phyloP scores from a whole-genome alignment of 768 basidiomycete species.

The Mycena chlorophos region DNA sequence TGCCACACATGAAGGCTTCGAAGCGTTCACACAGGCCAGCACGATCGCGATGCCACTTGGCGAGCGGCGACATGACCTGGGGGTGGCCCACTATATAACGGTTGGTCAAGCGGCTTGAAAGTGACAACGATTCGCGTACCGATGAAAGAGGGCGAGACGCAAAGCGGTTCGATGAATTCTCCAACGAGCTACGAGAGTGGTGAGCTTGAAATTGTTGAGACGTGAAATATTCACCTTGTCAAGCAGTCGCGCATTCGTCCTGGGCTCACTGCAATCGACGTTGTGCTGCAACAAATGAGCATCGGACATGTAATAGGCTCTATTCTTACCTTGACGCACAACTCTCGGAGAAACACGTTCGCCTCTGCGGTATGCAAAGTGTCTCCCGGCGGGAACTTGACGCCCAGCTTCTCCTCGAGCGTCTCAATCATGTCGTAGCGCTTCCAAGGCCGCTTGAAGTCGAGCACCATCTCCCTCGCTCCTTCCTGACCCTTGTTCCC shows the following conservation, averaged over 20 bases:
- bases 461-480: conserved; percentile 65
- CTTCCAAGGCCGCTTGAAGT: conserved; percentile 97
- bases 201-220: background rate
- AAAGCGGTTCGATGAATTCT: conserved; percentile 96
- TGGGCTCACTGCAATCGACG: conserved; percentile 94
- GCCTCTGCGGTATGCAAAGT: conserved; percentile 84
- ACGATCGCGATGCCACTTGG: conserved; percentile 97
- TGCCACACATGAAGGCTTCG: conserved; percentile 96
- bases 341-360: conserved; percentile 82
- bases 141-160: conserved; percentile 95
- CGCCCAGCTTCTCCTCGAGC: conserved; percentile 88
- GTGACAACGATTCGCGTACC: conserved; percentile 41
- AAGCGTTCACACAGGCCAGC: conserved; percentile 98
- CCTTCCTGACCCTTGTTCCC: conserved; percentile 79
- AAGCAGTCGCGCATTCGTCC: conserved; percentile 90
- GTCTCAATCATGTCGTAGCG: conserved; percentile 97
- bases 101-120: background rate
- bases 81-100: conserved; percentile 86
- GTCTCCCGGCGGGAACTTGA: conserved; percentile 92
- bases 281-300: conserved; percentile 72
- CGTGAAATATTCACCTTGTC: conserved; percentile 67
- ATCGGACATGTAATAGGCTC: background rate
- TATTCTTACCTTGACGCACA: conserved; percentile 73
- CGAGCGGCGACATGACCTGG: conserved; percentile 98
- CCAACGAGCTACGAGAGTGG: conserved; percentile 74